phyloP scores from a whole-genome alignment of 2,329 filamentous ascomycete genomes.

The Simplicillium aogashimaense region DNA sequence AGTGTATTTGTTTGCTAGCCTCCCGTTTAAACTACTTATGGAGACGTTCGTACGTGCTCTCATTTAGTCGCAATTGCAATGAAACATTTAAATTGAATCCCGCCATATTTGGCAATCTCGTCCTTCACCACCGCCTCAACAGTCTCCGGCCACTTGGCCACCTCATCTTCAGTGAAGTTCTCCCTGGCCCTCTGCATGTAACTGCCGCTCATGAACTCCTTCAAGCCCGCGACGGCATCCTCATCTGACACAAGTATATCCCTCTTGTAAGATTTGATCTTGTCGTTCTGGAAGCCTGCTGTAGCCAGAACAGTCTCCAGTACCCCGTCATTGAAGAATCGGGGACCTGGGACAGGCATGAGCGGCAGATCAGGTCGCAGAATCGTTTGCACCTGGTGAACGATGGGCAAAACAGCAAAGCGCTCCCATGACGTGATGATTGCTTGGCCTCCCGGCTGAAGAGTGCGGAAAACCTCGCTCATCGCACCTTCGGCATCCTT shows the following conservation, averaged over 20 bases:
- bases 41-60: no score
- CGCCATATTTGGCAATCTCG: constrained; percentile 11
- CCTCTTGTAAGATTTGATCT: constrained; percentile 6
- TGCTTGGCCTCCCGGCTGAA: constrained; percentile 16
- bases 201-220: constrained; percentile 12
- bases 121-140: constrained; percentile 11
- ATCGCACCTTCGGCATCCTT: constrained; percentile 12
- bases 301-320: constrained; percentile 10
- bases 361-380: constrained; percentile 16
- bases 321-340: constrained; percentile 14
- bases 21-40: no score
- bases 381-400: constrained; percentile 16
- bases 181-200: constrained; percentile 11
- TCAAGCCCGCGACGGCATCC: constrained; percentile 10
- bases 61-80: constrained; percentile 14
- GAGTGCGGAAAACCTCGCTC: constrained; percentile 17
- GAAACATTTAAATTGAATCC: constrained; percentile 13
- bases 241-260: constrained; percentile 8
- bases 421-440: constrained; percentile 14
- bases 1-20: no score
- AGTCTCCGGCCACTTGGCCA: constrained; percentile 11
- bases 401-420: constrained; percentile 13
- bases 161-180: constrained; percentile 13
- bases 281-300: constrained; percentile 12
- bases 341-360: constrained; percentile 13